A percentile compares a stretch with the other conserved stretches of the same genome.
phyloP scores from a whole-genome alignment of 208 protist species.

The Leishmania amazonensis region DNA sequence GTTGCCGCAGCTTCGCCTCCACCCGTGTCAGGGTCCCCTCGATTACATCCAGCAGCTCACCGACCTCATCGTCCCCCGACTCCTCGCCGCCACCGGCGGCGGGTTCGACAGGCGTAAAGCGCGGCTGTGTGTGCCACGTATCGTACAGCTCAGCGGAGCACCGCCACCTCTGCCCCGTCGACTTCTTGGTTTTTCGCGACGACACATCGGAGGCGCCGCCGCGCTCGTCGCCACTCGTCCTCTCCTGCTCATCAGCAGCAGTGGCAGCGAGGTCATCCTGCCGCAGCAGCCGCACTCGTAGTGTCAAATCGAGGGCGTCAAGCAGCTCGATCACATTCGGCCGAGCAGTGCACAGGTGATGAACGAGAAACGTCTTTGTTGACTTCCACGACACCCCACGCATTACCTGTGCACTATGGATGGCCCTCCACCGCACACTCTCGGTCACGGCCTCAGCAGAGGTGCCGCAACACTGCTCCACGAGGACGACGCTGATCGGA shows the following conservation, averaged over 20 bases:
- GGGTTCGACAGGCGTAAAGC: not conserved
- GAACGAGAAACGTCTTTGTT: slow-evolving; percentile 7
- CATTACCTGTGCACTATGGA: slow-evolving; percentile 4
- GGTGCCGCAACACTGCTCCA: slow-evolving; percentile 22
- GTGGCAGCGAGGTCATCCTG: not conserved
- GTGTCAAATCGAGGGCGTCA: slow-evolving; percentile 12
- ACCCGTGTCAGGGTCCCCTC: not conserved
- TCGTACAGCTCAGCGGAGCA: slow-evolving; percentile 27
- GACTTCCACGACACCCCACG: not conserved
- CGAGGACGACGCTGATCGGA: slow-evolving; percentile 18
- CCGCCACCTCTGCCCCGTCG: slow-evolving; percentile 4
- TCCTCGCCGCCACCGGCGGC: not conserved
- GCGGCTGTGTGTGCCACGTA: slow-evolving; percentile 19
- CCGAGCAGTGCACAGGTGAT: slow-evolving; percentile 19
- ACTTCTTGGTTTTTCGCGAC: not conserved
- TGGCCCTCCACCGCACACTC: slow-evolving; percentile 11
- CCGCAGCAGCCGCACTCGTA: slow-evolving; percentile 19
- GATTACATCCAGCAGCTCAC: slow-evolving; percentile 12
- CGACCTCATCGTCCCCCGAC: not conserved
- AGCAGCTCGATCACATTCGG: slow-evolving; percentile 7
- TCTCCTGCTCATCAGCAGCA: not conserved
- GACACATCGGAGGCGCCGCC: not conserved
- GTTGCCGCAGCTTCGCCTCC: slow-evolving; percentile 1
- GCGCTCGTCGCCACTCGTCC: not conserved
- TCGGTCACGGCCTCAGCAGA: slow-evolving; percentile 17